phyloP scores from a whole-genome alignment of 2,329 filamentous ascomycete genomes.

The Neonectria punicea region DNA sequence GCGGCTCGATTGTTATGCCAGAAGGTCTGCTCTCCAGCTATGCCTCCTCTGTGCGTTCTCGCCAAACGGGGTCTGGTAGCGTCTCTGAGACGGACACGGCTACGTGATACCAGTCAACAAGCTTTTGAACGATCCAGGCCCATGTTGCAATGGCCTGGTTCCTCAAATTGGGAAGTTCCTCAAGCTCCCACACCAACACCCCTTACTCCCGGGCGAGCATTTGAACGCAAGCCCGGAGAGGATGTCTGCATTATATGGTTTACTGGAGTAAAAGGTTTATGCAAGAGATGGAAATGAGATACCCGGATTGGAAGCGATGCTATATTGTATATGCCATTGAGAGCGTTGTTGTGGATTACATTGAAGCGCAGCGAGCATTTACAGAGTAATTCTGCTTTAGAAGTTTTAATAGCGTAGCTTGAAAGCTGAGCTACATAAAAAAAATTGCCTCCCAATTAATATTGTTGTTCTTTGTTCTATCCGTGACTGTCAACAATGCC shows the following conservation, averaged over 20 bases:
- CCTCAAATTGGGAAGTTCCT: not conserved
- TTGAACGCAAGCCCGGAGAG: not conserved
- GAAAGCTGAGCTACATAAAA: not conserved
- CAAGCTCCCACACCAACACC: not conserved
- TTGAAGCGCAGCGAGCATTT: not conserved
- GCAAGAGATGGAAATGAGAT: not conserved
- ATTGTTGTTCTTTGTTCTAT: not conserved
- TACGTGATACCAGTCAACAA: not conserved
- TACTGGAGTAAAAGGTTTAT: not conserved
- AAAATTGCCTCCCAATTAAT: not conserved
- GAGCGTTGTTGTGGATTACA: not conserved
- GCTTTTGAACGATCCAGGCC: not conserved
- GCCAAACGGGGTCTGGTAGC: not conserved
- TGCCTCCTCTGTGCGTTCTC: not conserved
- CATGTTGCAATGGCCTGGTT: not conserved
- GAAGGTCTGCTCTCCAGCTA: not conserved
- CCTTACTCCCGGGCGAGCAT: not conserved
- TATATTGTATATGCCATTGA: not conserved
- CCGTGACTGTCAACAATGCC: not conserved
- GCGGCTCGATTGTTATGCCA: not conserved
- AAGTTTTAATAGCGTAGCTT: not conserved
- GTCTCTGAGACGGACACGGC: not conserved
- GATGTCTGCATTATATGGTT: not conserved
- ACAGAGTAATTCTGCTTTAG: not conserved
- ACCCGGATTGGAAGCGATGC: not conserved